Base-by-base conservation (phyloP, 1,284 basidiomycete genomes). In the Boletus sp. region DNA sequence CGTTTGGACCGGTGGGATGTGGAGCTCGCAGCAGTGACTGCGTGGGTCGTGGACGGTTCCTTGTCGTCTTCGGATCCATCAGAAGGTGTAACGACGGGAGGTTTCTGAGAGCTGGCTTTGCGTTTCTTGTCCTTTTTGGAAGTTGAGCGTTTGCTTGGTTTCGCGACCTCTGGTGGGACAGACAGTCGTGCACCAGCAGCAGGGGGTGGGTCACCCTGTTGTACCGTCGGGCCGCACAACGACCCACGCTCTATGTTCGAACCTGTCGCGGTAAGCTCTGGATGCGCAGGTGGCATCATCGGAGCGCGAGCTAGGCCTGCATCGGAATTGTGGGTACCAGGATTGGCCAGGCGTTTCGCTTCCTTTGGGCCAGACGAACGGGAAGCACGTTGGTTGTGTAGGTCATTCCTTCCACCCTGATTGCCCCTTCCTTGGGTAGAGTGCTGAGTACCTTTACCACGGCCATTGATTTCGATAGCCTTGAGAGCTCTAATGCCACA, bases 11-110 rank as follows among this genome's bases (percentile, higher is more conserved):
- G 48, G 42, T 51, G 51, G 27, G 46, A 37, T 16, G 41, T 4
- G n/a, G 49, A 22, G 16, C 39, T 42, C 6, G 25, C 35, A 25
- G 20, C 19, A 20, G 37, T 14, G 20, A 25, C 39, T 8, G 9
- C 22, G 30, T 9, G 48, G 32, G 29, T 16, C 26, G 40, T 26
- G 25, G 50, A 23, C 1, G 33, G 19, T 19, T 25, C 39, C 22
- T 44, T 41, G 32, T 54, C 64, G 8, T 63, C 58, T 32, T 51
- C 62, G 17, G 58, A 59, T 19, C 36, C 45, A 49, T 61, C 53
- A 26, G 55, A 57, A n/a, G 53, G 50, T 32, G 58, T 37, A 19
- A 58, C 41, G 17, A 50, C 32, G 0, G 49, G 20, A 22, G 56
- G 48, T n/a, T 55, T 53, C 49, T 64, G 62, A 41, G 56, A 55